These are phyloP conservation scores for Daldinia vernicosa DNA, from an alignment of 495 filamentous ascomycete species.

Conservation along the genomic window DNA sequence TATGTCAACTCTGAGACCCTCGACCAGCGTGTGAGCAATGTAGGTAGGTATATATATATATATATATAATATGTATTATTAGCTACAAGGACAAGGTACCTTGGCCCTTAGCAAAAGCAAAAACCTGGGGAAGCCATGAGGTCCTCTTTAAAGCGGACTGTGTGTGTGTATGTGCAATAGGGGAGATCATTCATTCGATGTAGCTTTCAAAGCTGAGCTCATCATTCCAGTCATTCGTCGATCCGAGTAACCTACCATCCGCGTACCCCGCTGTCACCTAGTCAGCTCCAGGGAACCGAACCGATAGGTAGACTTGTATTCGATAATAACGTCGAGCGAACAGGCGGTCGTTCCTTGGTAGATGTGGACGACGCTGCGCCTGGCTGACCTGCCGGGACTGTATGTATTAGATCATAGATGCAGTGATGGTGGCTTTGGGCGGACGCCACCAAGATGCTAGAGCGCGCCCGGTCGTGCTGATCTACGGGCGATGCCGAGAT, in stretches of 20 bases:
- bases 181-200: neutral
- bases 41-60: neutral
- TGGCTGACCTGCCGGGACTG: slow-evolving; percentile 15
- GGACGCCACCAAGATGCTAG: slow-evolving; percentile 17
- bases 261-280: neutral
- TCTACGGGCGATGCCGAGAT: slow-evolving; percentile 7
- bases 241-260: neutral
- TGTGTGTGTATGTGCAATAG: neutral
- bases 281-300: neutral
- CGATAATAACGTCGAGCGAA: neutral
- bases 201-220: neutral
- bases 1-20: too few species aligned
- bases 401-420: too few species aligned
- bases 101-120: neutral
- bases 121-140: slow-evolving; percentile 10
- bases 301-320: neutral
- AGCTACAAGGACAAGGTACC: slow-evolving; percentile 1
- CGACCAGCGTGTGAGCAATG: too few species aligned
- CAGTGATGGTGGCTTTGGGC: slow-evolving; percentile 21
- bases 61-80: neutral
- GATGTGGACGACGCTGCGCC: slow-evolving; percentile 2
- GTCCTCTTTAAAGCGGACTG: neutral
- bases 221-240: neutral
- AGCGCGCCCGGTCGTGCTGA: slow-evolving; percentile 7
- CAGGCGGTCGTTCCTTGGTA: neutral